Conservation (phyloP, 2,329 filamentous ascomycete genomes). For the Alternaria tenuissima region DNA sequence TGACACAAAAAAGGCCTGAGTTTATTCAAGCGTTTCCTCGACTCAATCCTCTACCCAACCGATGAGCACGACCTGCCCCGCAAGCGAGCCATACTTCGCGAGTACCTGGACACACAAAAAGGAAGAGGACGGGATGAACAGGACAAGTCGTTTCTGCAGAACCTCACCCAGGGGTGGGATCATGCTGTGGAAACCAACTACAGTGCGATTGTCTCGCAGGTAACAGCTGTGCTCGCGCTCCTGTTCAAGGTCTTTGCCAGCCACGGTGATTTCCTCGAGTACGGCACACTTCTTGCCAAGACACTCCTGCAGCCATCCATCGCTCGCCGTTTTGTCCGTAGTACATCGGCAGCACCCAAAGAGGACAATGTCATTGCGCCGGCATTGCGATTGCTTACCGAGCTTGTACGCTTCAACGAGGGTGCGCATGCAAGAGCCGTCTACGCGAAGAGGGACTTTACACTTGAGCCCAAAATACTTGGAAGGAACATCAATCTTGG, state of each 20-base stretch:
- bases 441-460: conserved; percentile 79
- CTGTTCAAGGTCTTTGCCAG: conserved; percentile 80
- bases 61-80: conserved; percentile 58
- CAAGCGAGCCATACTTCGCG: conserved; percentile 68
- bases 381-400: conserved; percentile 82
- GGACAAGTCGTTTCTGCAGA: conserved; percentile 71
- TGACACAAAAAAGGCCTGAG: conserved; percentile 63
- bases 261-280: conserved; percentile 75
- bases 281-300: conserved; percentile 80
- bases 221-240: conserved; percentile 81
- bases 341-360: conserved; percentile 78
- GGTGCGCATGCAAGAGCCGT: conserved; percentile 80
- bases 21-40: conserved; percentile 75
- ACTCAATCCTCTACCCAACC: conserved; percentile 65
- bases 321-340: conserved; percentile 79
- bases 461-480: conserved; percentile 74
- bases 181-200: conserved; percentile 82
- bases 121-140: conserved; percentile 61
- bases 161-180: conserved; percentile 88
- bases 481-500: conserved; percentile 82
- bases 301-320: conserved; percentile 83
- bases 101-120: conserved; percentile 72
- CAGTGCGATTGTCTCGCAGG: conserved; percentile 80
- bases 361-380: conserved; percentile 92
- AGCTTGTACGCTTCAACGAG: conserved; percentile 86